These are phyloP conservation scores for Ambrosia hybrid DNA, from an alignment of 140 eudicot genomes.

Conservation along the genomic window DNA sequence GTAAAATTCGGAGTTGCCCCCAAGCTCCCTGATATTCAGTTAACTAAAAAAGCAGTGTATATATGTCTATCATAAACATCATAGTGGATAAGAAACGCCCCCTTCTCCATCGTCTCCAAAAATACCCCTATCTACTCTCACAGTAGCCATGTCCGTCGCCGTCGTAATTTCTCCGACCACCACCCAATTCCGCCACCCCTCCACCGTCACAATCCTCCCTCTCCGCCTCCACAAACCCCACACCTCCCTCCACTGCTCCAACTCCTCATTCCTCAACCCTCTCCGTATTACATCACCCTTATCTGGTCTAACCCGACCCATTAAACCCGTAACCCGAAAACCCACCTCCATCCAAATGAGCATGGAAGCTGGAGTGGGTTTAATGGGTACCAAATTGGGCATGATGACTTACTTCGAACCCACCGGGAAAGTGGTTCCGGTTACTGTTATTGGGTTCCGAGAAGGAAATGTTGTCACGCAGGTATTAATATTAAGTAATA, in stretches of 20 bases:
- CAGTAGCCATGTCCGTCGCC: conserved; percentile 43
- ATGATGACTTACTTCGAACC: conserved; percentile 89
- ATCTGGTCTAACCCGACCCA: conserved; percentile 1
- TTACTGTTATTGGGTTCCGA: conserved; percentile 81
- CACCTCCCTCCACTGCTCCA: conserved; percentile 34
- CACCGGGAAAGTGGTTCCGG: conserved; percentile 81
- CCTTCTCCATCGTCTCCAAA: no score
- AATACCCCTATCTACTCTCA: no score
- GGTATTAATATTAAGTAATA: not conserved
- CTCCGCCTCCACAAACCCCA: conserved; percentile 36
- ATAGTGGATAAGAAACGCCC: no score
- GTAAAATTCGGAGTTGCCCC: no score
- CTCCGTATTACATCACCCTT: conserved; percentile 27
- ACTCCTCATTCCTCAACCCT: conserved; percentile 45
- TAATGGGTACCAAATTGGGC: conserved; percentile 91
- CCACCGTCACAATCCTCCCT: conserved; percentile 41
- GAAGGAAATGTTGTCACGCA: conserved; percentile 96
- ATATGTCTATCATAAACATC: no score
- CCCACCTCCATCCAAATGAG: conserved; percentile 27
- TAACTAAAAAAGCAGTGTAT: no score
- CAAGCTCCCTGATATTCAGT: no score
- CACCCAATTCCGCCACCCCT: conserved; percentile 19
- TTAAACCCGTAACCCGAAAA: conserved; percentile 30
- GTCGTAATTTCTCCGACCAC: conserved; percentile 29
- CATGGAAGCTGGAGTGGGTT: conserved; percentile 87